phyloP scores from a whole-genome alignment of 2,329 filamentous ascomycete genomes.

The Hymenoscyphus fructigenus region DNA sequence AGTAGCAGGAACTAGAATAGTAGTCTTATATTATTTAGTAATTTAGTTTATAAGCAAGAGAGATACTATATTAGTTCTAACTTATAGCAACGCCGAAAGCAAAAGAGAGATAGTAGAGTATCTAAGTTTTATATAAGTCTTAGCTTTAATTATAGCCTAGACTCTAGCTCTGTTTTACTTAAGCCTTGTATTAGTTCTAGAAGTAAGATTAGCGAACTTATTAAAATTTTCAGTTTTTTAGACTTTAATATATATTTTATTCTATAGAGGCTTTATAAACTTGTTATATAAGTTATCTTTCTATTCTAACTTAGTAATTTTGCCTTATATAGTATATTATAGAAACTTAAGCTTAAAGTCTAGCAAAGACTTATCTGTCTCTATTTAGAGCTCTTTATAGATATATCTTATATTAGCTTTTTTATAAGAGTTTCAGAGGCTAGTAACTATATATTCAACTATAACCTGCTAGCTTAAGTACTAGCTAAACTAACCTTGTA shows the following conservation, averaged over 20 bases:
- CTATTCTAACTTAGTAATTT: not conserved
- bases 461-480: no score
- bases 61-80: not conserved
- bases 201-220: not conserved
- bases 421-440: no score
- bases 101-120: not conserved
- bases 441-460: no score
- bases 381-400: not conserved
- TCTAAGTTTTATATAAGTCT: not conserved
- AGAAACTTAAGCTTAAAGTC: not conserved
- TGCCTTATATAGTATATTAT: not conserved
- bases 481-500: no score
- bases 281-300: not conserved
- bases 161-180: no score
- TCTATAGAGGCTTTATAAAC: not conserved
- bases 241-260: not conserved
- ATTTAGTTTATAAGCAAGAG: not conserved
- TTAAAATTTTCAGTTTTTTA: not conserved
- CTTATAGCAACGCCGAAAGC: not conserved
- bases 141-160: not conserved
- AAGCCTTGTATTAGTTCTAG: no score
- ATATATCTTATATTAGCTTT: no score
- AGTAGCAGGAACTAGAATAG: no score
- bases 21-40: not conserved
- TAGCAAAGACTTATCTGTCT: not conserved